Evolutionary conservation across 2,329 filamentous ascomycete species (phyloP).

Genomic region (Paradendryphiella salina): DNA sequence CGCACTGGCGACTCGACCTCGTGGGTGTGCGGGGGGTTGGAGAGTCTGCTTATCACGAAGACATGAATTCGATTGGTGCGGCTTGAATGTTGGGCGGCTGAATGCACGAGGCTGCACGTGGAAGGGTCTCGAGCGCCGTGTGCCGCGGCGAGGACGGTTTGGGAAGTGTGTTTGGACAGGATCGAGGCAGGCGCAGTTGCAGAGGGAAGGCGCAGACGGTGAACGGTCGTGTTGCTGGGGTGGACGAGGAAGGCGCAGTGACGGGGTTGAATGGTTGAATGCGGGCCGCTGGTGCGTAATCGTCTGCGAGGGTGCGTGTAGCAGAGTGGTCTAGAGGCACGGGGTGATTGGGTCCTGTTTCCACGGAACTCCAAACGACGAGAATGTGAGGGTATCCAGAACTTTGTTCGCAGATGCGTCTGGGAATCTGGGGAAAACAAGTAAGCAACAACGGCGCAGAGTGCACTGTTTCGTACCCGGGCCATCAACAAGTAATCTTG

Average conservation of each 20-base stretch:
- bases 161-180: slow-evolving; percentile 28
- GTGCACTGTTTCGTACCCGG: not conserved
- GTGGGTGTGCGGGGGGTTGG: slow-evolving; percentile 7
- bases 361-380: not conserved
- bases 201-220: slow-evolving; percentile 1
- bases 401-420: not conserved
- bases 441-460: not conserved
- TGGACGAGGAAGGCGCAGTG: slow-evolving; percentile 18
- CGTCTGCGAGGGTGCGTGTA: slow-evolving; percentile 13
- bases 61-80: slow-evolving; percentile 17
- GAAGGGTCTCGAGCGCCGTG: slow-evolving; percentile 5
- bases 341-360: slow-evolving; percentile 20
- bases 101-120: slow-evolving; percentile 14
- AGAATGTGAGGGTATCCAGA: not conserved
- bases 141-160: slow-evolving; percentile 19
- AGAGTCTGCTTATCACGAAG: slow-evolving; percentile 11
- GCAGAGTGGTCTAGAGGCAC: slow-evolving; percentile 18
- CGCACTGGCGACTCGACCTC: slow-evolving; percentile 17
- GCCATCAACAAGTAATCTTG: slow-evolving; percentile 13
- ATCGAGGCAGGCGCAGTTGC: slow-evolving; percentile 11
- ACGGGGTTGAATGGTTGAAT: not conserved
- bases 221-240: not conserved
- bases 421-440: not conserved
- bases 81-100: not conserved
- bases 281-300: slow-evolving; percentile 15